Percentiles rank a stretch among this genome's conserved stretches.
These are phyloP conservation scores for Thalassiosira oceanica DNA, from an alignment of 352 stramenopile genomes.

Conservation along the genomic window DNA sequence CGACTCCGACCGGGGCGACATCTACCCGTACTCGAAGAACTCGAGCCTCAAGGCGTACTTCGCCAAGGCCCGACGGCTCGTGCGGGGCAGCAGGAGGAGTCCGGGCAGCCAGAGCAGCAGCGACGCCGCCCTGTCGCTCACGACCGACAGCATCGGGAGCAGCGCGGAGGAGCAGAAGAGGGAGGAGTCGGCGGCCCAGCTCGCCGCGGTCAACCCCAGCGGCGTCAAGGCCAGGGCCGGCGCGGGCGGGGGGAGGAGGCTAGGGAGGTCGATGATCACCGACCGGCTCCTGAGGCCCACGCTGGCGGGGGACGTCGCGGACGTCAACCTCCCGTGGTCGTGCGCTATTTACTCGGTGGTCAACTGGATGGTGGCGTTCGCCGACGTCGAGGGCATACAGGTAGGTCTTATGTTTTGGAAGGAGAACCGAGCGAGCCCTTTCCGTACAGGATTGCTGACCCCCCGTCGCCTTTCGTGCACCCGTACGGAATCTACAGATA, in stretches of 20 bases:
- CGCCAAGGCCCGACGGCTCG: conserved; percentile 30
- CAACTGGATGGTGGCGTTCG: conserved; percentile 39
- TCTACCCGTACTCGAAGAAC: conserved; percentile 40
- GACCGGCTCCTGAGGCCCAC: conserved; percentile 58
- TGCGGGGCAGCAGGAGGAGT: conserved; percentile 14
- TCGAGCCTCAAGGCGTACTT: conserved; percentile 68
- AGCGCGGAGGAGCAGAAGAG: conserved; percentile 12
- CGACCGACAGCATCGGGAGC: conserved; percentile 21
- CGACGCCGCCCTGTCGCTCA: conserved; percentile 9
- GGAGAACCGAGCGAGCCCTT: not conserved
- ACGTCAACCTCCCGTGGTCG: conserved; percentile 24
- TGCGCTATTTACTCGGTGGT: conserved; percentile 21
- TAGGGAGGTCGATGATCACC: conserved; percentile 64
- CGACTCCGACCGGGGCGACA: conserved; percentile 18
- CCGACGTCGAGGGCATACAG: conserved; percentile 34
- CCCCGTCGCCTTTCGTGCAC: not conserved
- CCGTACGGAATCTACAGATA: conserved; percentile 5
- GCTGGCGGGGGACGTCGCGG: conserved; percentile 43
- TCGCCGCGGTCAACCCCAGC: no score
- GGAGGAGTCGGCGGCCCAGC: no score
- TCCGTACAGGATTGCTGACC: not conserved
- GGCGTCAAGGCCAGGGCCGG: conserved; percentile 1
- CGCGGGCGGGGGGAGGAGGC: not conserved
- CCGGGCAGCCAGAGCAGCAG: conserved; percentile 1
- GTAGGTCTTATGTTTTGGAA: not conserved